A percentile compares a stretch with the other conserved stretches of the same genome.
Conservation (phyloP, 148 eudicot species). For the Vaccinium macrocarpon region DNA sequence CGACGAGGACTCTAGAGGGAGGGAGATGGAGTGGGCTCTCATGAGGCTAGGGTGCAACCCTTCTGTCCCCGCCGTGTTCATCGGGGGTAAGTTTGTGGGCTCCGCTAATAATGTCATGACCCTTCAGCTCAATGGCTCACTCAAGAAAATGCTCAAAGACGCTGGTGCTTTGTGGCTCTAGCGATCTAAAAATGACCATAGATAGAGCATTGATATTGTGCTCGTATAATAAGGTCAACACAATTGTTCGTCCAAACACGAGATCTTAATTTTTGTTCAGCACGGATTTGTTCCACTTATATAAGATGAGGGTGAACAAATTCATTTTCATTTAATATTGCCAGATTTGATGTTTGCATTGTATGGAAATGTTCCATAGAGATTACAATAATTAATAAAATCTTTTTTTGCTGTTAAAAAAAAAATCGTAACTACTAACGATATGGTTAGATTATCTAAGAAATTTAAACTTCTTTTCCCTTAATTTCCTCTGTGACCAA, state of each 20-base stretch:
- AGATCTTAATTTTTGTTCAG: neutral
- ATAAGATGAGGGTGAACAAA: neutral
- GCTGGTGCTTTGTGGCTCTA: constrained; percentile 52
- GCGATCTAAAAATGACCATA: neutral
- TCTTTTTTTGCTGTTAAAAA: no score
- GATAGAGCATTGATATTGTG: neutral
- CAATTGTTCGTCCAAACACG: neutral
- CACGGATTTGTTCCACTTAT: no score
- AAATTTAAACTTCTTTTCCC: no score
- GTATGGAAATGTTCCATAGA: neutral
- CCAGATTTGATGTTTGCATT: neutral
- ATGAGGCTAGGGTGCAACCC: constrained; percentile 44
- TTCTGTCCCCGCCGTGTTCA: constrained; percentile 44
- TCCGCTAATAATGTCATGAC: constrained; percentile 38
- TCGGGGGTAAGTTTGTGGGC: constrained; percentile 46
- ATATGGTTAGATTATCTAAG: no score
- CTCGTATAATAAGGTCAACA: neutral
- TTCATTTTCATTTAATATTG: neutral
- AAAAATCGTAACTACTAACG: no score
- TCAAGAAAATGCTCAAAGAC: constrained; percentile 40
- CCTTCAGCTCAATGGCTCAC: constrained; percentile 37
- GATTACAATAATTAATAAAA: neutral
- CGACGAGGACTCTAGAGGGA: constrained; percentile 38
- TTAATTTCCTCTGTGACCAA: no score
- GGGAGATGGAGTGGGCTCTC: constrained; percentile 43